Base-by-base conservation (phyloP, 2,329 filamentous ascomycete genomes). In the Monosporascus cannonballus region DNA sequence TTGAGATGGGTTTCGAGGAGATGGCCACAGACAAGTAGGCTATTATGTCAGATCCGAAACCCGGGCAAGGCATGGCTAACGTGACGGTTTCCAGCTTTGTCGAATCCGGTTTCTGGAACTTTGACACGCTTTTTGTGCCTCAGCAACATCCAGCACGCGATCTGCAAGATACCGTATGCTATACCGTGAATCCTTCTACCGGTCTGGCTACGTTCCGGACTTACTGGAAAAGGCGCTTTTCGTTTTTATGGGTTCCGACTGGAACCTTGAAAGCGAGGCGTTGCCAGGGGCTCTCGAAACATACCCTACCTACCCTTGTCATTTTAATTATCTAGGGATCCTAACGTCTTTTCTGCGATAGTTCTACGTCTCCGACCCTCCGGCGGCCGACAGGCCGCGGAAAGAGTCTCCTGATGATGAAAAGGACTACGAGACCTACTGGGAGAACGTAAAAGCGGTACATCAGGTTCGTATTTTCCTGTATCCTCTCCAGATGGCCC, bases 141-240 rank as follows among this genome's bases (percentile, higher is more conserved):
- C 94, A 96, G 74, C 94, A 99, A 79, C 94, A 99, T 71, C 94
- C 94, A 49, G 94, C 94, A 54, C 90, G 94, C 69, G 94, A 99
- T 70, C 80, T 96, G 61, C 94, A 99, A 78, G 94, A 99, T 67
- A 97, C 94, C 52, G 54, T 30, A 51, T 34, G 30, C 30, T 34
- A 34, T 34, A 14, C 30, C 30, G 3, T 34, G 30, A 9, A 34
- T 34, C 9, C 1, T 34, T 14, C 4, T 34, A 14, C 30, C 30
- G 14, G 3, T 34, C 1, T 34, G 9, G 5, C 6, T 34, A 14
- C 11, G 11, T 34, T 34, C 4, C 4, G 30, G 9, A 34, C 9
- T 4, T 3, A 14, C 5, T 14, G 30, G 30, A 34, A 9, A 34
- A 34, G 11, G 11, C 9, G 14, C 27, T 17, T 17, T 24, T n/a